Percentiles rank a stretch among this genome's conserved stretches.
Conservation (phyloP, 2,329 filamentous ascomycete genomes). For the Talaromyces verruculosus region DNA sequence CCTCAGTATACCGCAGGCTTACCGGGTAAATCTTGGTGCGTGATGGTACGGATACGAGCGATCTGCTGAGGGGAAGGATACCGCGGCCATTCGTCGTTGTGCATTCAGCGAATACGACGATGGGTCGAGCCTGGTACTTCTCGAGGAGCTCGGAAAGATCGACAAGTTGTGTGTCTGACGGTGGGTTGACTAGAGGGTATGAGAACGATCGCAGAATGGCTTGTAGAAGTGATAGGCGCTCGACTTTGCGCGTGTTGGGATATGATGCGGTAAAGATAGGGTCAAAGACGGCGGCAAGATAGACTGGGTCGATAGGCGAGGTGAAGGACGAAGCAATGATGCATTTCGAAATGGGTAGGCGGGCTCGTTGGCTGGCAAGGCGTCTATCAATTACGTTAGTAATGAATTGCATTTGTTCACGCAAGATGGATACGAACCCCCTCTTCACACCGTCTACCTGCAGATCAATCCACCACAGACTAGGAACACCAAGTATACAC, state of each 20-base stretch:
- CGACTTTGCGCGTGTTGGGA: slow-evolving; percentile 70
- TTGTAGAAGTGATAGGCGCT: slow-evolving; percentile 71
- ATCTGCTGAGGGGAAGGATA: slow-evolving; percentile 79
- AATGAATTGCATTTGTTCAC: neutral
- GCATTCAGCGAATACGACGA: slow-evolving; percentile 90
- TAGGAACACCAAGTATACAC: slow-evolving; percentile 81
- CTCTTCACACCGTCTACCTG: slow-evolving; percentile 95
- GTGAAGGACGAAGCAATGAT: slow-evolving; percentile 90
- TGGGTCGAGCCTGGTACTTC: slow-evolving; percentile 69
- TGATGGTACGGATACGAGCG: slow-evolving; percentile 63
- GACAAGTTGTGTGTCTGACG: slow-evolving; percentile 53
- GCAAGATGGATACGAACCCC: slow-evolving; percentile 56
- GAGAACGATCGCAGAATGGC: slow-evolving; percentile 74
- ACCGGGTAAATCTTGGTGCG: slow-evolving; percentile 82
- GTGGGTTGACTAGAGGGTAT: slow-evolving; percentile 53
- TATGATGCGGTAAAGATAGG: slow-evolving; percentile 89
- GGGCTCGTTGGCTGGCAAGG: slow-evolving; percentile 69
- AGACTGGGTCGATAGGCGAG: slow-evolving; percentile 87
- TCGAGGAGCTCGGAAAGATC: slow-evolving; percentile 63
- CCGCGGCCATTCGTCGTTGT: slow-evolving; percentile 91
- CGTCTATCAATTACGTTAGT: slow-evolving; percentile 45
- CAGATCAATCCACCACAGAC: slow-evolving; percentile 98
- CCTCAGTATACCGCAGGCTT: slow-evolving; percentile 82
- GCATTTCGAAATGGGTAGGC: slow-evolving; percentile 74
- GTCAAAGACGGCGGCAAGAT: slow-evolving; percentile 93